Evolutionary conservation across 495 filamentous ascomycete genomes (phyloP).

Genomic region (Penicillium crystallinum): DNA sequence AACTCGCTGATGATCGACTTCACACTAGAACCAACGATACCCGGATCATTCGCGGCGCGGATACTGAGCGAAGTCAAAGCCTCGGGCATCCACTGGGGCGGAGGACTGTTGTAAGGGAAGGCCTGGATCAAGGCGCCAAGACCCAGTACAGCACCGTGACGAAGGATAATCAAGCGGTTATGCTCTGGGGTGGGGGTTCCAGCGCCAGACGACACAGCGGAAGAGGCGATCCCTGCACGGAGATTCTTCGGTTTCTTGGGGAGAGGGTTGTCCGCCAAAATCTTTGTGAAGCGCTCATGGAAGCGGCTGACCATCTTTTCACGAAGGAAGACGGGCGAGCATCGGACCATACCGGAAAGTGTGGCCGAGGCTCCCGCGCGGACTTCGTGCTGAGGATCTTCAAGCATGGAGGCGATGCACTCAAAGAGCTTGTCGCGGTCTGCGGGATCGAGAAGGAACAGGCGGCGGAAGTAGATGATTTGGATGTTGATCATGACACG

Average conservation of each 20-base stretch:
- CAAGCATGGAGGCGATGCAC: conserved; percentile 88
- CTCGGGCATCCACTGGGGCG: conserved; percentile 89
- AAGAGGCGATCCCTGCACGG: conserved; percentile 29
- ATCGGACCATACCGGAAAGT: conserved; percentile 95
- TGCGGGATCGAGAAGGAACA: conserved; percentile 79
- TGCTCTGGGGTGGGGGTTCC: conserved; percentile 77
- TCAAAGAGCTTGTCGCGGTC: conserved; percentile 80
- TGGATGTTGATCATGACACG: conserved; percentile 99
- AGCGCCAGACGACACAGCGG: conserved; percentile 53
- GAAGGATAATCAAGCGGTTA: conserved; percentile 68
- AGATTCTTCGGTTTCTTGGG: conserved; percentile 62
- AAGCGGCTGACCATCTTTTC: conserved; percentile 67
- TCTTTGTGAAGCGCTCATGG: conserved; percentile 71
- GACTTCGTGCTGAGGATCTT: conserved; percentile 89
- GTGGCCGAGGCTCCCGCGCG: conserved; percentile 88
- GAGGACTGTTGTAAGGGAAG: conserved; percentile 94
- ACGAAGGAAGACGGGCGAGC: conserved; percentile 80
- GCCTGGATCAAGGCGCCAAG: conserved; percentile 88
- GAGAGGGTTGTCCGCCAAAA: conserved; percentile 74
- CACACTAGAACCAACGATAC: conserved; percentile 94
- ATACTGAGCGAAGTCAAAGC: conserved; percentile 81
- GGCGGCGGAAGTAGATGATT: conserved; percentile 94
- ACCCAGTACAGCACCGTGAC: conserved; percentile 90
- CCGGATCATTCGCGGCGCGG: conserved; percentile 80
- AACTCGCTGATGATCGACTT: conserved; percentile 95